Evolutionary conservation across 148 eudicot genomes (phyloP).

Genomic region (Persicaria maculosa): DNA sequence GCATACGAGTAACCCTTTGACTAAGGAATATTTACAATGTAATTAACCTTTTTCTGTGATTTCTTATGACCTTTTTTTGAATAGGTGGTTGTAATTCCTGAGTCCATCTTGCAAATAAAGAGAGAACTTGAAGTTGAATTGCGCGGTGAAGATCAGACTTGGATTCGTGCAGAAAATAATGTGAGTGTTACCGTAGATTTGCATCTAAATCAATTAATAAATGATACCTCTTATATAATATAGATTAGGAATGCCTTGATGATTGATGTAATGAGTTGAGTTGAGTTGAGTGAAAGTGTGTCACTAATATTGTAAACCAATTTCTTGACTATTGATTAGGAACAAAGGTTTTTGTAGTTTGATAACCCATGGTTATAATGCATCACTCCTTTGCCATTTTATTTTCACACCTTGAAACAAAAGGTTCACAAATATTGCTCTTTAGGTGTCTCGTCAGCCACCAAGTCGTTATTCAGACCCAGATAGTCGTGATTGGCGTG

Average conservation of each 20-base stretch:
- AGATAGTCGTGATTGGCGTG: slow-evolving; percentile 89
- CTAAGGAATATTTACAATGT: not conserved
- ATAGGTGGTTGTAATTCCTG: slow-evolving; percentile 50
- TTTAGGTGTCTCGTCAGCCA: slow-evolving; percentile 41
- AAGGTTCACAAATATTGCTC: slow-evolving; percentile 1
- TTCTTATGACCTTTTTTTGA: not conserved
- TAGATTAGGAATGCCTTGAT: not conserved
- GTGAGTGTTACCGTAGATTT: slow-evolving; percentile 31
- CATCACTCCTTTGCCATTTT: not conserved
- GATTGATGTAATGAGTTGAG: not conserved
- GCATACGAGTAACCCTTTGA: not conserved
- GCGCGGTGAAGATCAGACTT: slow-evolving; percentile 60
- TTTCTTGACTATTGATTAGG: not conserved
- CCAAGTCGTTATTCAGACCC: slow-evolving; percentile 74
- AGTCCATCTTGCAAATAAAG: slow-evolving; percentile 60
- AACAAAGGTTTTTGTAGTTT: not conserved
- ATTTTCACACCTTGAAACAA: not conserved
- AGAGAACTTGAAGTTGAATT: slow-evolving; percentile 72
- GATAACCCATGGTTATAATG: not conserved
- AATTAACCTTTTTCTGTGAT: not conserved
- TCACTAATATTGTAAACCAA: not conserved
- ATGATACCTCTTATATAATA: not conserved
- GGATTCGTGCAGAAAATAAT: slow-evolving; percentile 68
- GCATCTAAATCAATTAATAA: not conserved
- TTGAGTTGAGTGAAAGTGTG: not conserved